Conservation (phyloP, 176 grass and related monocot genomes). For the Musa schizocarpa region DNA sequence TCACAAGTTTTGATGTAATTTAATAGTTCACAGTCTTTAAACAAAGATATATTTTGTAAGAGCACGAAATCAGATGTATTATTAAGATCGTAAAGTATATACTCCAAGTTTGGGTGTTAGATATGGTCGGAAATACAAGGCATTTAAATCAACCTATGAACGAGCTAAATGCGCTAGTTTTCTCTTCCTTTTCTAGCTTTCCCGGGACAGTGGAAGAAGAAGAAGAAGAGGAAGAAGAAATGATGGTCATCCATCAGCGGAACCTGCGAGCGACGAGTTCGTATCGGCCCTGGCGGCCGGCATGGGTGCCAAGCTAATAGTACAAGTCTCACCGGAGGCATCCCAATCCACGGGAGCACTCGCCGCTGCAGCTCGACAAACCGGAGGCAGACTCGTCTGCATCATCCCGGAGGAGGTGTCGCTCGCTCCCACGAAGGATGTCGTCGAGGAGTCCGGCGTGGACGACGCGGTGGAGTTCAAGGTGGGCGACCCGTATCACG, state of each 20-base stretch:
- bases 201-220: conserved; percentile 2
- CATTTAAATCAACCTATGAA: too few species aligned
- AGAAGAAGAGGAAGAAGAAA: conserved; percentile 9
- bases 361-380: conserved; percentile 32
- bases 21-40: too few species aligned
- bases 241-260: conserved; percentile 7
- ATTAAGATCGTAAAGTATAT: too few species aligned
- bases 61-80: too few species aligned
- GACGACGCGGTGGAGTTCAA: conserved; percentile 33
- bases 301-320: conserved; percentile 31
- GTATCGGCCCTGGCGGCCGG: conserved; percentile 35
- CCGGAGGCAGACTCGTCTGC: conserved; percentile 34
- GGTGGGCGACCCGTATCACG: conserved; percentile 28
- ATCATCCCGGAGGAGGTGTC: conserved; percentile 30
- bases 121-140: too few species aligned
- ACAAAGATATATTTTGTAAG: too few species aligned
- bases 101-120: too few species aligned
- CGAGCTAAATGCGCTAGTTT: background rate
- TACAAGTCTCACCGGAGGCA: conserved; percentile 31
- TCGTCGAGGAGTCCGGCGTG: conserved; percentile 29
- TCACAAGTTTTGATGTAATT: too few species aligned
- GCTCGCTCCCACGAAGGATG: conserved; percentile 20
- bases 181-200: conserved; percentile 5
- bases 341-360: conserved; percentile 35
- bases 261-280: conserved; percentile 34